Conservation (phyloP, 106 monocot genomes). For the Dendrobium officinale region DNA sequence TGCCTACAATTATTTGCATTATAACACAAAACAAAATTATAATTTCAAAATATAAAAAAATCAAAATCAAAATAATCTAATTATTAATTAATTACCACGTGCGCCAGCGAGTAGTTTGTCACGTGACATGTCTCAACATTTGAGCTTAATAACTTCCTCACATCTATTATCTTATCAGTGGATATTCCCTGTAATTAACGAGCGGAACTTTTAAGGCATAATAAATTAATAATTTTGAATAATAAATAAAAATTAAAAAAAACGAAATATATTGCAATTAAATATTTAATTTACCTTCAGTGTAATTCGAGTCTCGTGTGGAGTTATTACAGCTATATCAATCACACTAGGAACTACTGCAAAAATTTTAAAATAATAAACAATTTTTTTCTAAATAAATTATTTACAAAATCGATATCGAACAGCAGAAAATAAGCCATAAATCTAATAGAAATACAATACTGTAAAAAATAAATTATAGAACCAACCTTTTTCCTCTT, state of each 20-base stretch:
- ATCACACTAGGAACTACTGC: conserved; percentile 63
- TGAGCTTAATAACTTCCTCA: conserved; percentile 66
- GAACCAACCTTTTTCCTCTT: conserved; percentile 67
- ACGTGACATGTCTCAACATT: conserved; percentile 76
- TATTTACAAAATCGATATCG: neutral
- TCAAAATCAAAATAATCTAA: neutral
- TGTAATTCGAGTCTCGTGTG: conserved; percentile 51
- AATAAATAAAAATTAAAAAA: conserved; percentile 2
- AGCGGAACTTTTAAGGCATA: neutral
- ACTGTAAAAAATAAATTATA: neutral
- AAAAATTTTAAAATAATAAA: neutral
- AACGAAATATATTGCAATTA: neutral
- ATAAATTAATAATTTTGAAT: neutral
- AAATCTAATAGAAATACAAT: neutral
- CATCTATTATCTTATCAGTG: conserved; percentile 77
- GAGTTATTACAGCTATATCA: conserved; percentile 65
- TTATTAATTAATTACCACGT: conserved; percentile 33
- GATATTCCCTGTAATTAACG: conserved; percentile 63
- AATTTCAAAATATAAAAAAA: neutral
- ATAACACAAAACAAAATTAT: no score
- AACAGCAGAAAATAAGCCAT: neutral
- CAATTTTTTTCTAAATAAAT: neutral
- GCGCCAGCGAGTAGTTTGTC: conserved; percentile 71
- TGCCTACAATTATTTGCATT: conserved; percentile 20
- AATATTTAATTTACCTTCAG: conserved; percentile 54